phyloP scores from a whole-genome alignment of 2,329 filamentous ascomycete species.

The Sporothrix variecibatus region DNA sequence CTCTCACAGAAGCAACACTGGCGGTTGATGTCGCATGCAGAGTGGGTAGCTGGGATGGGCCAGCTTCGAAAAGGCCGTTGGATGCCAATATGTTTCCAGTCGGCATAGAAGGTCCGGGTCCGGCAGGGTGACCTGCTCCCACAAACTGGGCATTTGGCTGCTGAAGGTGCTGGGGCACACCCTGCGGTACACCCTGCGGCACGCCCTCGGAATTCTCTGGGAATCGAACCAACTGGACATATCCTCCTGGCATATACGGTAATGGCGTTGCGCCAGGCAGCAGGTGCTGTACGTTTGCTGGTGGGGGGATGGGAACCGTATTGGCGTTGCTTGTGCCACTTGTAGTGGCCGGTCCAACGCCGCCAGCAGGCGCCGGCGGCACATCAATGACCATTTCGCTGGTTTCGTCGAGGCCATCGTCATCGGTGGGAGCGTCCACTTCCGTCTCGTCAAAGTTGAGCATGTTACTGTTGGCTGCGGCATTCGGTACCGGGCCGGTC shows the following conservation, averaged over 20 bases:
- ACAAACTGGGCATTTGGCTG: neutral
- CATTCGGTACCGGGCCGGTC: neutral
- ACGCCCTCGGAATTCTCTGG: neutral
- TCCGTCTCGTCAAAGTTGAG: conserved; percentile 34
- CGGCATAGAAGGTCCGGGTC: neutral
- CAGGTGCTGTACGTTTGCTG: neutral
- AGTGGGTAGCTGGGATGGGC: neutral
- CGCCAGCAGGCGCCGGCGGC: neutral
- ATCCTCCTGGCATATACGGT: neutral
- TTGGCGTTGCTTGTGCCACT: neutral
- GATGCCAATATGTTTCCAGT: neutral
- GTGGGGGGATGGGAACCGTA: neutral
- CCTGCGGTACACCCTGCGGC: neutral
- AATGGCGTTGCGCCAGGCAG: neutral
- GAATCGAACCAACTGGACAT: neutral
- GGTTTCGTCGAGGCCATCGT: conserved; percentile 47
- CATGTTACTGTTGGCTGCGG: conserved; percentile 23
- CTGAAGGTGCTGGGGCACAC: neutral
- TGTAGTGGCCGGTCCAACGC: neutral
- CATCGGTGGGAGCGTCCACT: conserved; percentile 41
- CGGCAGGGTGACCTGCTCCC: neutral
- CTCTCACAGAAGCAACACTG: neutral
- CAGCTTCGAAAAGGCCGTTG: neutral
- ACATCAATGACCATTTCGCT: conserved; percentile 32
- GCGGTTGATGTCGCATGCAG: neutral